Base-by-base conservation (phyloP, 306 rosid genomes). In the Sindora glabra region DNA sequence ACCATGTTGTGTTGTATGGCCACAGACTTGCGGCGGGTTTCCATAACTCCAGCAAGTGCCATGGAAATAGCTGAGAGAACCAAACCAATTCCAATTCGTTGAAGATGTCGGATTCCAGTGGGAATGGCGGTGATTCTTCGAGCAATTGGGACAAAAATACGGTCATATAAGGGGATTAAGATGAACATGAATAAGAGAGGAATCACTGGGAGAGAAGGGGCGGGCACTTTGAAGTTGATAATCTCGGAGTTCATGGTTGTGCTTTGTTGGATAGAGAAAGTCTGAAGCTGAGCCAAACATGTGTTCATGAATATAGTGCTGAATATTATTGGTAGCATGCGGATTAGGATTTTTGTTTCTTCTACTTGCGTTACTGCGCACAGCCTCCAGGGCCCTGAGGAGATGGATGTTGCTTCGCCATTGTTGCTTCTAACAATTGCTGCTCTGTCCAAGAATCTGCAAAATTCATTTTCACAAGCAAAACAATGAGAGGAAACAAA, bases 231-330 rank as follows among this genome's bases (percentile, higher is more conserved):
- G 42, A 90, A 81, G 15, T 86, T 83, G 1, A 24, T 1, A 56
- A 90, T 12, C 26, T 77, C 21, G 34, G 75, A 27, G 62, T 90
- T 39, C 91, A 87, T 34, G 57, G 97, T 90, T 34, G 71, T 58
- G 79, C 87, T 74, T 75, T 87, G 95, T 52, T 87, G 87, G 49
- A 90, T 41, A 4, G 89, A 70, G 79, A 87, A 87, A 2, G 96
- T 90, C 48, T 87, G 96, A 64, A 90, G 91, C 34, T 87, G 96
- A 10, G 96, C 97, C 73, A 87, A 48, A 68, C 97, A 90, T n/a
- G 91, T 82, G 63, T 79, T 86, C 86, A 83, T 77, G 46, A 90
- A 84, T 64, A 90, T 77, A 15, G 96, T 90, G 63, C 95, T 82
- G 0, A 85, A 10, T 62, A 90, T 82, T 47, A 90, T 85, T 25